Evolutionary conservation across 352 stramenopile genomes (phyloP).

Genomic region (Phytophthora lateralis): DNA sequence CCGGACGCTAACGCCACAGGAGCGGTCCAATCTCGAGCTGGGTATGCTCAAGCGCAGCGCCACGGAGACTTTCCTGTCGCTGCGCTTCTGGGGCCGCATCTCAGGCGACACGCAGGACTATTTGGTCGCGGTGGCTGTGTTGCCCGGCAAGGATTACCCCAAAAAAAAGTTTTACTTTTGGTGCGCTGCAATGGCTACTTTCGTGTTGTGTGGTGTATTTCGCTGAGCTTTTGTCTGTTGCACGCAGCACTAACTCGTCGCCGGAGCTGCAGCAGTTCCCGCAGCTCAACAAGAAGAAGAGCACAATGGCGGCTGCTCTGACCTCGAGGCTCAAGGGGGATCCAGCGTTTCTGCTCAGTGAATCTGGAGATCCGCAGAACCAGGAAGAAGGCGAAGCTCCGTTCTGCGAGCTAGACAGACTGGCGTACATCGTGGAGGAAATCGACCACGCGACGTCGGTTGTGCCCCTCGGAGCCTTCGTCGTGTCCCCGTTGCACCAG

Average conservation of each 20-base stretch:
- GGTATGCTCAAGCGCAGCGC: conserved; percentile 70
- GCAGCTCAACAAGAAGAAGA: conserved; percentile 67
- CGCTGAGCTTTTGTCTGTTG: conserved; percentile 5
- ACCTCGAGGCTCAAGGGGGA: conserved; percentile 71
- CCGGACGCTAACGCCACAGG: conserved; percentile 70
- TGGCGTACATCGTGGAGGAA: conserved; percentile 68
- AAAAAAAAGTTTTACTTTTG: conserved; percentile 91
- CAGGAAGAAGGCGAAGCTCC: conserved; percentile 45
- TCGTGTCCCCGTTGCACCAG: conserved; percentile 74
- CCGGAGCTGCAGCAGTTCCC: conserved; percentile 83
- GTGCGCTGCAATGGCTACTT: conserved; percentile 25
- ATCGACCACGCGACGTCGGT: conserved; percentile 68
- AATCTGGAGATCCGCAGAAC: conserved; percentile 44
- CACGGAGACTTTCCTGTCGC: conserved; percentile 61
- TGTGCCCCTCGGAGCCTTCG: conserved; percentile 65
- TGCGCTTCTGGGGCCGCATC: conserved; percentile 80
- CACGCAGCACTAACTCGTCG: conserved; percentile 70
- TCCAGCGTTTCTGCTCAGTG: conserved; percentile 54
- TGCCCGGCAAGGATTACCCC: conserved; percentile 66
- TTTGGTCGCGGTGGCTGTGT: conserved; percentile 61
- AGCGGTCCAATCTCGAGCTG: conserved; percentile 80
- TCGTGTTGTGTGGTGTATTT: conserved; percentile 2
- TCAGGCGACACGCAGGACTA: conserved; percentile 72
- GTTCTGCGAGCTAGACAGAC: conserved; percentile 77
- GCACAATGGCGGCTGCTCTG: conserved; percentile 45